Base-by-base conservation (phyloP, 805 yeast species). In the Candida lessepsii region DNA sequence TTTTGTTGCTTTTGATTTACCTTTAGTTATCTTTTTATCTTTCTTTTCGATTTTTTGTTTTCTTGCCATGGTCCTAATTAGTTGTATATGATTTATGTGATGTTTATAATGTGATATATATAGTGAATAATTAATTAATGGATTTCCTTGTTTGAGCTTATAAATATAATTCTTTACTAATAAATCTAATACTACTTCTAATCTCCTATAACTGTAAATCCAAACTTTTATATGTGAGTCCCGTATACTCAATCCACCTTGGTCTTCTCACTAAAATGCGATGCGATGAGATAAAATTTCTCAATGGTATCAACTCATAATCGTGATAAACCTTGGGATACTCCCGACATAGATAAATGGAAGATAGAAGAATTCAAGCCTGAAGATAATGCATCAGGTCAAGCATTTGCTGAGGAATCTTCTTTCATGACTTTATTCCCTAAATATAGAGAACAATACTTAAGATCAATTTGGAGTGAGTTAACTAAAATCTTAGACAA, bases 281-380 rank as follows among this genome's bases (percentile, higher is more conserved):
- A 20, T 20, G 44, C 31, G 50, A 44, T 47, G 51, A 40, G 51
- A 31, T 39, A 35, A 31, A 30, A 42, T 27, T 37, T 26, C 30
- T 29, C 39, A 36, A 91, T 91, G 99, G 88, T 84, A 17, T 87
- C 96, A 2, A 87, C 95, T 34, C 90, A 91, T 63, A 87, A 93
- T 63, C 83, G 81, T 57, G 98, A 93, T 54, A 91, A 91, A 64
- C 98, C 98, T 39, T 90, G 98, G 98, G 98, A 90, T 59, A 90
- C 96, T 9, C 87, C 85, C 15, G 96, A 89, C 52, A 81, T 90
- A 42, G 96, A 90, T 60, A 90, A 91, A 61, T 91, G 99, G 99
- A 71, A 76, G 52, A 71, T 80, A 25, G 96, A 87, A 25, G 95
- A 88, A 42, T 93, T 93, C 71, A 83, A 75, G 50, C 87, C 88